Percentiles rank a stretch among this genome's conserved stretches.
phyloP scores from a whole-genome alignment of 1,139 yeast species.

The Candida sanyaensis region DNA sequence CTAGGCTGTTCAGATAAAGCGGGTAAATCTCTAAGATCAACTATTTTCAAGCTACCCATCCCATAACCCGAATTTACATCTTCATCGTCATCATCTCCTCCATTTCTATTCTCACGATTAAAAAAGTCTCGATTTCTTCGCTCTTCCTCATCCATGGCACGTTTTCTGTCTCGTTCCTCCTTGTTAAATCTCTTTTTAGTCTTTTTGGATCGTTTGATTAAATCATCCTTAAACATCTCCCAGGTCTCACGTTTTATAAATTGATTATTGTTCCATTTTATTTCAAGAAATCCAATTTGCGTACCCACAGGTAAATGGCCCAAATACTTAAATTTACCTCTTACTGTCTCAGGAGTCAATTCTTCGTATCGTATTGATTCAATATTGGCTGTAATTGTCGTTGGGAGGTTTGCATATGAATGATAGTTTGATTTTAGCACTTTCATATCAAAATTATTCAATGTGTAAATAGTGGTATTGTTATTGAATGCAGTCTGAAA shows the following conservation, averaged over 20 bases:
- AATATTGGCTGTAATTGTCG: constrained; percentile 58
- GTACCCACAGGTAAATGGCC: constrained; percentile 86
- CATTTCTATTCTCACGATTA: constrained; percentile 51
- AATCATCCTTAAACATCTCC: constrained; percentile 56
- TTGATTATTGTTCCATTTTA: constrained; percentile 68
- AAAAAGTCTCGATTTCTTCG: constrained; percentile 56
- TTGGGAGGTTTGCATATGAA: constrained; percentile 64
- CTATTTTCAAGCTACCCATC: constrained; percentile 34
- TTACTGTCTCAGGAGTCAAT: constrained; percentile 49
- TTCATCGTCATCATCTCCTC: constrained; percentile 20
- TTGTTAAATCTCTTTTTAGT: constrained; percentile 54
- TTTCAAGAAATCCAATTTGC: constrained; percentile 78
- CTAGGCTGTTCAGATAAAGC: constrained; percentile 8
- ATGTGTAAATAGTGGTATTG: constrained; percentile 55
- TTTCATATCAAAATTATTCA: constrained; percentile 79
- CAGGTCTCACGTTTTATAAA: constrained; percentile 51
- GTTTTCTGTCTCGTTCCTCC: constrained; percentile 65
- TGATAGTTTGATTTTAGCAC: constrained; percentile 67
- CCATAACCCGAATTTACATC: constrained; percentile 16
- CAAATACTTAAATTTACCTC: constrained; percentile 70
- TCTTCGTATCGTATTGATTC: constrained; percentile 74
- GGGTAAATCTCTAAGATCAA: constrained; percentile 24
- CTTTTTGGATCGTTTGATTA: constrained; percentile 58
- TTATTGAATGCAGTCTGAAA: constrained; percentile 78
- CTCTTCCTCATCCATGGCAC: constrained; percentile 67